Conservation (phyloP, 2,329 filamentous ascomycete species). For the Calonectria naviculata region DNA sequence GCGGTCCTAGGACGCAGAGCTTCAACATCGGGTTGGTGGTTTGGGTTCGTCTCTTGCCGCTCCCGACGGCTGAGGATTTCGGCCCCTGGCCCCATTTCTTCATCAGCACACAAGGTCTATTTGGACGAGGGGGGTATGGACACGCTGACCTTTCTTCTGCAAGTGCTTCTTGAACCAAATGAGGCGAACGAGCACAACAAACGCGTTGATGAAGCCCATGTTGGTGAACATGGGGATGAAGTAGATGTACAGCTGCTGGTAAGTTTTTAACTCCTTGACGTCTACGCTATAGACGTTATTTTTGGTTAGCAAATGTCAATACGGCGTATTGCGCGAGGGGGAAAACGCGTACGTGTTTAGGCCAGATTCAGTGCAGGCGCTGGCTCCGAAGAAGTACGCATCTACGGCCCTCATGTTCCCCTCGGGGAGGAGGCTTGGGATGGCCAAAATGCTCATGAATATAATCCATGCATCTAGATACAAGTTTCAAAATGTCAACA, state of each 20-base stretch:
- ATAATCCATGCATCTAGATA: slow-evolving; percentile 37
- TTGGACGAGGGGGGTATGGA: background rate
- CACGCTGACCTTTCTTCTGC: slow-evolving; percentile 47
- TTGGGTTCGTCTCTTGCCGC: background rate
- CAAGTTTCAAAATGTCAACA: background rate
- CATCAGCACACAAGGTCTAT: slow-evolving; percentile 24
- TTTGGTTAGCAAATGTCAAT: slow-evolving; percentile 17
- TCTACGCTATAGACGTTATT: slow-evolving; percentile 52
- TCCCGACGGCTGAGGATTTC: background rate
- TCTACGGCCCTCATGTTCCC: slow-evolving; percentile 51
- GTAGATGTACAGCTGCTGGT: slow-evolving; percentile 64
- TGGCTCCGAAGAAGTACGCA: slow-evolving; percentile 61
- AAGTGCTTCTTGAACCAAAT: slow-evolving; percentile 60
- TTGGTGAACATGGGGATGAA: slow-evolving; percentile 60
- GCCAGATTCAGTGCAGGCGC: slow-evolving; percentile 60
- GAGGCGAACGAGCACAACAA: slow-evolving; percentile 59
- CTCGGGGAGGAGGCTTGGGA: slow-evolving; percentile 29
- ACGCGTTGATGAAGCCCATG: slow-evolving; percentile 59
- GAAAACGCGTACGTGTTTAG: slow-evolving; percentile 56
- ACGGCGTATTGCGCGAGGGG: background rate
- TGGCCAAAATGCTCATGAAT: slow-evolving; percentile 31
- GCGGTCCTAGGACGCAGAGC: too few species aligned
- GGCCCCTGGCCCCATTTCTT: background rate
- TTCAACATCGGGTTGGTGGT: background rate
- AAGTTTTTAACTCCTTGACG: slow-evolving; percentile 57